Conservation (phyloP, 768 basidiomycete species). For the Tylopilus subfusipes region DNA sequence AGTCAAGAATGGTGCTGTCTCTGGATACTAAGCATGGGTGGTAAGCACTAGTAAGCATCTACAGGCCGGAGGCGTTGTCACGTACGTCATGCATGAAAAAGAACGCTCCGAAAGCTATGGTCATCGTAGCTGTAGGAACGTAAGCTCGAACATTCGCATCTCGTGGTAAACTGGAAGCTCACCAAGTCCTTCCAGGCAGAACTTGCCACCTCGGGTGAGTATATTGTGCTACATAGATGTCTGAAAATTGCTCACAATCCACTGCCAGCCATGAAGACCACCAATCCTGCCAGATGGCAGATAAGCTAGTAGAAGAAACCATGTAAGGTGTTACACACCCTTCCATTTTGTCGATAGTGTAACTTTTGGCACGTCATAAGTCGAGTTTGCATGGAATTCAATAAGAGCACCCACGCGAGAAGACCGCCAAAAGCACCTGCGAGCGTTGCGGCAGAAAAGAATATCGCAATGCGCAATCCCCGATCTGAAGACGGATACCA, state of each 20-base stretch:
- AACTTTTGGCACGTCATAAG: slow-evolving; percentile 24
- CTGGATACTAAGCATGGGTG: slow-evolving; percentile 42
- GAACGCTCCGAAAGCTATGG: slow-evolving; percentile 32
- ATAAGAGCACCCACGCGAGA: slow-evolving; percentile 35
- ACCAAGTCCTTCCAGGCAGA: slow-evolving; percentile 29
- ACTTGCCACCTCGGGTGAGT: slow-evolving; percentile 17
- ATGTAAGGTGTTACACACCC: slow-evolving; percentile 30
- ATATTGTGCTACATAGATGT: not conserved
- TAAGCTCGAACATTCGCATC: not conserved
- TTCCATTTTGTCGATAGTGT: slow-evolving; percentile 29
- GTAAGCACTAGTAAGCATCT: slow-evolving; percentile 1
- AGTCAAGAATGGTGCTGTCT: slow-evolving; percentile 54
- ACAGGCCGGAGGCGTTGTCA: not conserved
- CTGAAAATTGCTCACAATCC: slow-evolving; percentile 28
- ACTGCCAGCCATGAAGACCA: slow-evolving; percentile 35
- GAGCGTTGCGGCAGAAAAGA: slow-evolving; percentile 61
- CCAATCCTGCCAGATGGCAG: slow-evolving; percentile 11
- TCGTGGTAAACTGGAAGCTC: not conserved
- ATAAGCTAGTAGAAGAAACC: not conserved
- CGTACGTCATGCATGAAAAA: slow-evolving; percentile 55
- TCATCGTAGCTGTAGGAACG: slow-evolving; percentile 18
- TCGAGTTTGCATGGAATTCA: not conserved
- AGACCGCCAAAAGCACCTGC: slow-evolving; percentile 53
- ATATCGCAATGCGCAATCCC: slow-evolving; percentile 54
- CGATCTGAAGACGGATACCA: slow-evolving; percentile 61